Base-by-base conservation (phyloP, 106 monocot genomes). In the Xerophyta viscosa region DNA sequence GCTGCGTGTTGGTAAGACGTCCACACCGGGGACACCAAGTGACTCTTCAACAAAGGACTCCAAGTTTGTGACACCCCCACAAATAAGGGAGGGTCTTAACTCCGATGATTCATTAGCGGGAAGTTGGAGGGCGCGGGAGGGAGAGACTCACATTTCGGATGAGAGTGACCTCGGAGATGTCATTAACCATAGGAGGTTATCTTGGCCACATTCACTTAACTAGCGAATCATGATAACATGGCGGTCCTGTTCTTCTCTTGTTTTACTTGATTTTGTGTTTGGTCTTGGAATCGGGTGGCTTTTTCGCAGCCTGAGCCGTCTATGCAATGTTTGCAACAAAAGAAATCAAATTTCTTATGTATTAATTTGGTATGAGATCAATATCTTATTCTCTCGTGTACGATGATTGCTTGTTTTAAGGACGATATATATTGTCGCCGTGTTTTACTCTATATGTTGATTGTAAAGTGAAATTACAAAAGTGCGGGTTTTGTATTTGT, bases 1-100 rank as follows among this genome's bases (percentile, higher is more conserved):
- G 37, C 54, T 84, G 7, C 84, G 96, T 28, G 76, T 78, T 1
- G 75, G 88, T 19, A 54, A 51, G 42, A 43, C 70, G 21, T 70
- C 78, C 10, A 54, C 53, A 20, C 68, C 60, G 14, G 30, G 64
- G 68, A 72, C 82, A 1, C 65, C 65, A 0, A 46, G 50, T 18
- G 57, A 47, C 19, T 62, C 63, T 27, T 60, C 56, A 1, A 27
- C 21, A 20, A 39, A 52, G 11, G 69, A 71, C 27, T 78, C 80
- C 10, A 78, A 75, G 31, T 78, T 72, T 58, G 29, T 62, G 44
- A 75, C 74, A 1, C 76, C 84, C 0, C 75, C 64, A 29, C 76
- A 76, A 2, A 72, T 73, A 57, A 63, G 70, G 31, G 84, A 84
- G 5, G 73, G 56, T n/a, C 27, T 33, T 8, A 61, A 48, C 67